Percentiles rank a stretch among this genome's conserved stretches.
Evolutionary conservation across 768 basidiomycete species (phyloP).

Genomic region (Pleurotus djamor): DNA sequence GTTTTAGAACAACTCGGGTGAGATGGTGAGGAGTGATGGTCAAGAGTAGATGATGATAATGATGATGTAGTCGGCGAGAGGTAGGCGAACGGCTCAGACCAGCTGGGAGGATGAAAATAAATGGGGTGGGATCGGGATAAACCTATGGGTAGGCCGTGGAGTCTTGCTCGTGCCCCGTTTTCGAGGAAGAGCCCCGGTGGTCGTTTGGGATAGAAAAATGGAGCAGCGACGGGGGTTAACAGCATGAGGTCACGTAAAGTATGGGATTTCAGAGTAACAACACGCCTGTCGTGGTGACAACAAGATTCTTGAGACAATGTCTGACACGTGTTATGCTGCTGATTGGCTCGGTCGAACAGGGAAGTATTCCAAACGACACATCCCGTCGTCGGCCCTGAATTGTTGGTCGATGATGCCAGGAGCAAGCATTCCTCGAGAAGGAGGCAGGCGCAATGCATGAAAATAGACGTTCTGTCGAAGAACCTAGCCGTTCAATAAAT

Average conservation of each 20-base stretch:
- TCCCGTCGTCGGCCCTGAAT: not conserved
- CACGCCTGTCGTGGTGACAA: slow-evolving; percentile 3
- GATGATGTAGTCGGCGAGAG: not conserved
- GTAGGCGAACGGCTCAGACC: not conserved
- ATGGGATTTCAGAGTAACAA: not conserved
- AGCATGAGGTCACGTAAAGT: not conserved
- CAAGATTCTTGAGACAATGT: not conserved
- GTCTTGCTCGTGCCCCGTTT: not conserved
- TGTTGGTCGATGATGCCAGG: not conserved
- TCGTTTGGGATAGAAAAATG: not conserved
- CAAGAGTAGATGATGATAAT: not conserved
- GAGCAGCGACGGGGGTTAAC: not conserved
- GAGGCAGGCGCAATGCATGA: not conserved
- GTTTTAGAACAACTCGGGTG: not conserved
- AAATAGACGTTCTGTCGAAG: too few species aligned
- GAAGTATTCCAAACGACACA: not conserved
- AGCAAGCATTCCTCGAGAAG: not conserved
- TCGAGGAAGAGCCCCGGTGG: not conserved
- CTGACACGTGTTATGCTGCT: slow-evolving; percentile 3
- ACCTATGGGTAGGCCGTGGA: not conserved
- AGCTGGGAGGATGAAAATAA: slow-evolving; percentile 9
- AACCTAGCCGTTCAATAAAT: too few species aligned
- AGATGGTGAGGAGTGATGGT: not conserved
- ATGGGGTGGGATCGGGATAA: not conserved
- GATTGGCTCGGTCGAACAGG: not conserved